Base-by-base conservation (phyloP, 2,329 filamentous ascomycete species). In the Phoma herbarum region DNA sequence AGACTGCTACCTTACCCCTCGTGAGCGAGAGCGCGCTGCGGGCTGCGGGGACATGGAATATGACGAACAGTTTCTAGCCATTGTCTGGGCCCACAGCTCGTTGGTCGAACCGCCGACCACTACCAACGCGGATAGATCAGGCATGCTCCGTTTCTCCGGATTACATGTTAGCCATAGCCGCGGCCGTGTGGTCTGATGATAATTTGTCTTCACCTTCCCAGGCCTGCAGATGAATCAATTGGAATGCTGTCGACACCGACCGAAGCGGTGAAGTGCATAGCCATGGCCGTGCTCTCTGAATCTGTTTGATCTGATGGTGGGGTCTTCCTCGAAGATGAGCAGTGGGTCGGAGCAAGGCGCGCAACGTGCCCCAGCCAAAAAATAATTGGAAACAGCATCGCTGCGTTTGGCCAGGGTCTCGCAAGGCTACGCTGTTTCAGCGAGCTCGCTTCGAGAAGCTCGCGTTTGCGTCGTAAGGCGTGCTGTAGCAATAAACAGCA, bases 1-100 rank as follows among this genome's bases (percentile, higher is more conserved):
- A 55, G 46, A 29, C 41, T 41, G 39, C 41, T n/a, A 51, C 39
- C 28, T 33, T 57, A 64, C 69, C 67, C 70, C 70, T 73, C 70
- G 66, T 64, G 61, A 61, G 54, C 61, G 31, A 52, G 45, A 44
- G 54, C 35, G 44, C 43, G 42, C 41, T 31, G 43, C 42, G 25
- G 42, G 63, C 68, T 68, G 70, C 70, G 70, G 70, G 71, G 69
- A 71, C 67, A 72, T 65, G 72, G 71, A 70, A 68, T 65, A 67
- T 70, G 73, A 73, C 69, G 70, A 73, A 62, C 57, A 44, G 46
- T 59, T 48, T 54, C 52, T 65, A 58, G 59, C 55, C 65, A 70
- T 69, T 72, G 71, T 70, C 66, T 71, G 64, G 71, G 61, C 65
- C 70, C 71, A 66, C 68, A 56, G 57, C 57, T 60, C 48, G 29